Evolutionary conservation across 805 yeast species (phyloP).

Genomic region (Metschnikowia anglica): DNA sequence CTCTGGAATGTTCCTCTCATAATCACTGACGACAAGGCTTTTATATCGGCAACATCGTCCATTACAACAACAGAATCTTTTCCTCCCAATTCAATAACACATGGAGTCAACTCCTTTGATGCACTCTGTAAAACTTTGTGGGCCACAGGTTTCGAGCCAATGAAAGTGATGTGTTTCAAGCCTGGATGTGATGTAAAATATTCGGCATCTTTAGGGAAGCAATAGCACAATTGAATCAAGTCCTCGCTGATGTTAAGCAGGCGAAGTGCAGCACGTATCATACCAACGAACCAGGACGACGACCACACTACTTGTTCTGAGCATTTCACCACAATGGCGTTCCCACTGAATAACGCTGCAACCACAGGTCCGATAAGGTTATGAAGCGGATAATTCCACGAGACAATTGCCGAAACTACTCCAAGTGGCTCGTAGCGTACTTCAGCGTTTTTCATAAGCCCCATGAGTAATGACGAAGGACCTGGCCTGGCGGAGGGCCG

Average conservation of each 20-base stretch:
- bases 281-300: slow-evolving; percentile 69
- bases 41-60: slow-evolving; percentile 66
- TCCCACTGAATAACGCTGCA: slow-evolving; percentile 87
- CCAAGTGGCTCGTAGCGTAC: slow-evolving; percentile 92
- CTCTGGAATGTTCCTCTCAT: slow-evolving; percentile 97
- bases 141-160: slow-evolving; percentile 95
- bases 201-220: slow-evolving; percentile 89
- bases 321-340: slow-evolving; percentile 87
- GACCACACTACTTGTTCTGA: slow-evolving; percentile 97
- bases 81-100: slow-evolving; percentile 95
- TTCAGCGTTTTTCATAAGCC: slow-evolving; percentile 83
- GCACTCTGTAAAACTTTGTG: slow-evolving; percentile 84
- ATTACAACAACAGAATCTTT: slow-evolving; percentile 88
- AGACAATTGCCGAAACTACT: slow-evolving; percentile 82
- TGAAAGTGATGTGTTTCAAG: slow-evolving; percentile 85
- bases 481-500: slow-evolving; percentile 78
- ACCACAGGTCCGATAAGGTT: slow-evolving; percentile 90
- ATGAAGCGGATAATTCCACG: slow-evolving; percentile 98
- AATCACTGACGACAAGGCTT: slow-evolving; percentile 64
- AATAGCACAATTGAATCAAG: slow-evolving; percentile 81
- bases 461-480: slow-evolving; percentile 80
- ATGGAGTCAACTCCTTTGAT: slow-evolving; percentile 83
- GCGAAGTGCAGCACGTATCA: slow-evolving; percentile 70
- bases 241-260: slow-evolving; percentile 77
- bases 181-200: slow-evolving; percentile 81